phyloP scores from a whole-genome alignment of 805 yeast species.

The Yamadazyma sp. region DNA sequence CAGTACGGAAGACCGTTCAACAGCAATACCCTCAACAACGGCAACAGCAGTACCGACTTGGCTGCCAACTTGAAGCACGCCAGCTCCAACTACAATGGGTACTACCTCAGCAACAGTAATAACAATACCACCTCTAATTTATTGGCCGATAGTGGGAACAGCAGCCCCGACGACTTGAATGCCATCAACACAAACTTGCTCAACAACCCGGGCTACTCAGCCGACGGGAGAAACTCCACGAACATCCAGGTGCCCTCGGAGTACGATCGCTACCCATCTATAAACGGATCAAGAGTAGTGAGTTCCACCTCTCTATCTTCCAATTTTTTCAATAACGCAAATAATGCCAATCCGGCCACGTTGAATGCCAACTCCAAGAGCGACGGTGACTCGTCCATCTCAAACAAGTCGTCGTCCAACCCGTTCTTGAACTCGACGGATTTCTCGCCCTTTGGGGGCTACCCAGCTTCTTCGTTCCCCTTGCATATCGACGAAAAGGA shows the following conservation, averaged over 20 bases:
- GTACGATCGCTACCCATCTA: constrained; percentile 67
- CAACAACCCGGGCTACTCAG: constrained; percentile 13
- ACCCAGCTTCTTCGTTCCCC: constrained; percentile 92
- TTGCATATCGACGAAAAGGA: constrained; percentile 89
- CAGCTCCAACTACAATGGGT: constrained; percentile 35
- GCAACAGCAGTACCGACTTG: constrained; percentile 2
- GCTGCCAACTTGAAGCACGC: constrained; percentile 8
- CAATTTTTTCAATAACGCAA: constrained; percentile 15
- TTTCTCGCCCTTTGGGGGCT: constrained; percentile 93
- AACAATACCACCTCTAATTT: constrained; percentile 41
- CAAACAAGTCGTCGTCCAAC: constrained; percentile 21
- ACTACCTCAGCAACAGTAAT: constrained; percentile 30
- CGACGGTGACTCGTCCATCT: constrained; percentile 23
- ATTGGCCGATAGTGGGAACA: constrained; percentile 23
- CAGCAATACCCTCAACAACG: constrained; percentile 1
- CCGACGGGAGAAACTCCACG: constrained; percentile 9
- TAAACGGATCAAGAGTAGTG: constrained; percentile 56
- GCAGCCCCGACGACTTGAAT: constrained; percentile 9
- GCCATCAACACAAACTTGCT: constrained; percentile 14
- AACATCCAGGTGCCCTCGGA: constrained; percentile 49
- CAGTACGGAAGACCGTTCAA: constrained; percentile 38
- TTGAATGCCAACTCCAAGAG: constrained; percentile 12
- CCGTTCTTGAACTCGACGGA: constrained; percentile 52
- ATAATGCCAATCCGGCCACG: constrained; percentile 9
- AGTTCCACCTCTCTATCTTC: constrained; percentile 44